These are phyloP conservation scores for Emmonsiellopsis sp. DNA, from an alignment of 2,329 filamentous ascomycete genomes.

Conservation along the genomic window DNA sequence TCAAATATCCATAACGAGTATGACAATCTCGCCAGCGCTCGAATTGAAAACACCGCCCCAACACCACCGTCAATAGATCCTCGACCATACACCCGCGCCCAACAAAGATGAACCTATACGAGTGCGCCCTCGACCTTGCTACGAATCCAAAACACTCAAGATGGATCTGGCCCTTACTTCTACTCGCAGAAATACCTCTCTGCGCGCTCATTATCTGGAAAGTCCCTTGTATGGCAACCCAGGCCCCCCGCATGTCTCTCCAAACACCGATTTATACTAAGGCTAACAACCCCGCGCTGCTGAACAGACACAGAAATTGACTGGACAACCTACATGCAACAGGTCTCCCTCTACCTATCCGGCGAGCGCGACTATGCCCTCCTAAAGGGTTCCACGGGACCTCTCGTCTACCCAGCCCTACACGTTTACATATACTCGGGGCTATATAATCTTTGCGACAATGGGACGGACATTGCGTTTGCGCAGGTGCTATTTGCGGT, in stretches of 20 bases:
- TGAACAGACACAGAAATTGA: conserved; percentile 87
- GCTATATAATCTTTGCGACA: conserved; percentile 68
- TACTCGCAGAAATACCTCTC: conserved; percentile 61
- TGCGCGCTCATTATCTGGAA: conserved; percentile 69
- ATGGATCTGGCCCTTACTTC: conserved; percentile 59
- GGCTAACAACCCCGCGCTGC: conserved; percentile 16
- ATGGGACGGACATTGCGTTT: conserved; percentile 64
- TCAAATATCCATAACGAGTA: too few relatives aligned
- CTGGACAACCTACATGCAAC: conserved; percentile 95
- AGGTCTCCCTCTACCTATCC: conserved; percentile 66
- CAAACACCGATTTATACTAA: neutral
- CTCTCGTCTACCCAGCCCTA: conserved; percentile 86
- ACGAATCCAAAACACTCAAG: conserved; percentile 47
- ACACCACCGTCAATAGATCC: too few relatives aligned
- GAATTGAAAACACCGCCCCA: too few relatives aligned
- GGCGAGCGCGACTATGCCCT: conserved; percentile 84
- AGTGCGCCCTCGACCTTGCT: conserved; percentile 32
- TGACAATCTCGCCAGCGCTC: too few relatives aligned
- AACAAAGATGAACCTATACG: conserved; percentile 13
- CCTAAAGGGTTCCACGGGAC: conserved; percentile 81
- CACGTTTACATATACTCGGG: conserved; percentile 86
- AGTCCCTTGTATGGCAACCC: conserved; percentile 62
- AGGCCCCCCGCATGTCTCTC: conserved; percentile 5
- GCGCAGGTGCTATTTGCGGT: conserved; percentile 79
- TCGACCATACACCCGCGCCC: neutral